Evolutionary conservation across 345 rosid species (phyloP).

Genomic region (Camelina sativa): DNA sequence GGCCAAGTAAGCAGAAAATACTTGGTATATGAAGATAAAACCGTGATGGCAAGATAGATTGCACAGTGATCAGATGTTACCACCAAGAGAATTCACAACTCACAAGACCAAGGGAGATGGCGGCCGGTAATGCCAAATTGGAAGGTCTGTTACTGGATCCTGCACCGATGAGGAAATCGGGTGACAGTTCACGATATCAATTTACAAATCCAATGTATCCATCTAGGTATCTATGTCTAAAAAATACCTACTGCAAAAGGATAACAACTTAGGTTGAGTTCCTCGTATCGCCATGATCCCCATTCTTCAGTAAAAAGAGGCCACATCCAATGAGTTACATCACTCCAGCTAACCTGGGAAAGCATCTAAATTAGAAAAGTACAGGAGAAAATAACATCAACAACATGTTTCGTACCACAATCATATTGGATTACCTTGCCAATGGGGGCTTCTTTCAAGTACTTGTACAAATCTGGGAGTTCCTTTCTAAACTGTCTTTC

Average conservation of each 20-base stretch:
- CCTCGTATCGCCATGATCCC: constrained; percentile 82
- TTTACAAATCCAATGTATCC: neutral
- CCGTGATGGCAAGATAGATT: constrained; percentile 7
- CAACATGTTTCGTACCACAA: constrained; percentile 14
- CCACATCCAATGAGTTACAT: constrained; percentile 97
- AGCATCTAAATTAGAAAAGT: neutral
- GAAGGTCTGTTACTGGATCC: constrained; percentile 92
- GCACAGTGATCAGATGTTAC: constrained; percentile 1
- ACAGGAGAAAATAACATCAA: neutral
- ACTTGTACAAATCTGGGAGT: constrained; percentile 64
- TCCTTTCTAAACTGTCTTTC: constrained; percentile 65
- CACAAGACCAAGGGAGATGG: constrained; percentile 75
- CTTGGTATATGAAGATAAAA: constrained; percentile 16
- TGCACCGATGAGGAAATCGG: constrained; percentile 45
- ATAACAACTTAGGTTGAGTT: constrained; percentile 71
- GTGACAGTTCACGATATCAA: neutral
- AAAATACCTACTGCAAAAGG: constrained; percentile 71
- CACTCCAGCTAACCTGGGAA: constrained; percentile 78
- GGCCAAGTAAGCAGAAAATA: neutral
- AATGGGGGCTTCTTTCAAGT: constrained; percentile 68
- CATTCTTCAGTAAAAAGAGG: constrained; percentile 82
- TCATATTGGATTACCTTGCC: constrained; percentile 56
- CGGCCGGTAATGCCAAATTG: constrained; percentile 67
- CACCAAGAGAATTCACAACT: constrained; percentile 46
- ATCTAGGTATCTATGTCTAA: neutral